Evolutionary conservation across 768 basidiomycete species (phyloP), one percentile per base, ranked within the genome.

Genomic region (Lactarius psammicola): DNA sequence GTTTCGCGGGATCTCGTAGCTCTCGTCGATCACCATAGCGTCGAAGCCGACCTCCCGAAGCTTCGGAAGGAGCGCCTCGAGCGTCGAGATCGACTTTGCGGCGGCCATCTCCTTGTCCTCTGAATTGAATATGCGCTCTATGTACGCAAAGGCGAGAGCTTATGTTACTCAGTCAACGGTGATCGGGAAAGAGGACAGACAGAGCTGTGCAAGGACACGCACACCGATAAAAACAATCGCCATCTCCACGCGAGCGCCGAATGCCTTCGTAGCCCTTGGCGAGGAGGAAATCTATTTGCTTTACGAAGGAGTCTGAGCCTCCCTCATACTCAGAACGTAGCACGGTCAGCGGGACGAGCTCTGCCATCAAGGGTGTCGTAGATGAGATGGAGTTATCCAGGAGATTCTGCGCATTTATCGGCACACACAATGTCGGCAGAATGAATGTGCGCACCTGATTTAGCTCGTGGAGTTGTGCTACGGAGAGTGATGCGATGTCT

Each of bases 211-310:
- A 28, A 18, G 30, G 26, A 44, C 63, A 73, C 77, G 81, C 74
- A 92, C 92, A 88, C 81, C 94, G 82, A 75, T 95, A 97, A 76
- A 95, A 96, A 74, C 95, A 96, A 74, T 92, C 91, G 0, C 95
- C 85, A 71, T 86, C 85, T 78, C 94, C 94, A 76, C 87, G 82
- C 0, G 89, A 85, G 61, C 92, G 80, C 72, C 92, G 82, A 51
- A 96, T 80, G 13, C 77, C 79, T 38, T 78, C 78, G 77, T 84
- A 95, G 1, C 92, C 93, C 53, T 85, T 77, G 18, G 69, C 70
- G 56, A 79, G 76, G 26, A 98, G 77, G 77, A 84, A 85, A 69
- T 90, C 85, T 66, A 98, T 89, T 77, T 96, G 92, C 63, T 82
- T 78, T 6, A 89, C 72, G 72, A 95, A 92, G 6, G 77, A 72